Evolutionary conservation across 495 filamentous ascomycete species (phyloP).

Genomic region (Aspergillus ostianus): DNA sequence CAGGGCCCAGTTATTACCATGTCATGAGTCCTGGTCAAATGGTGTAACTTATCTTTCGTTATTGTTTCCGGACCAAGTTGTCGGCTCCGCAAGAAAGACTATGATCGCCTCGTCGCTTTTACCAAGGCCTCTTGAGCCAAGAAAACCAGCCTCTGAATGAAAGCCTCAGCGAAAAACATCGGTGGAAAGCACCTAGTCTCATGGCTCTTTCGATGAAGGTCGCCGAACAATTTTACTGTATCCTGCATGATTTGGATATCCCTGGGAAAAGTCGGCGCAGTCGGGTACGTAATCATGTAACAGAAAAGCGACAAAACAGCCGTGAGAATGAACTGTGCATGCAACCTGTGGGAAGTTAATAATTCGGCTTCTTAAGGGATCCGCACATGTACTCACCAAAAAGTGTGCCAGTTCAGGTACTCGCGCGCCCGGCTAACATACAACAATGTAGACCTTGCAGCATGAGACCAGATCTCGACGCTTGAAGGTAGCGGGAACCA

Average conservation of each 20-base stretch:
- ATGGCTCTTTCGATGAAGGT: constrained; percentile 1
- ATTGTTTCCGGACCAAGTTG: neutral
- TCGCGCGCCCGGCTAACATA: constrained; percentile 23
- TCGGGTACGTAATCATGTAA: constrained; percentile 19
- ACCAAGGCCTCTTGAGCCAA: constrained; percentile 1
- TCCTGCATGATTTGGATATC: constrained; percentile 23
- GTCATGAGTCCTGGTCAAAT: neutral
- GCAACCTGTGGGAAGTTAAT: constrained; percentile 17
- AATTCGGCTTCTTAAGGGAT: neutral
- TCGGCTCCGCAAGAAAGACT: too few relatives aligned
- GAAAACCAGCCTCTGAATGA: constrained; percentile 17
- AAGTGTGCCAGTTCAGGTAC: constrained; percentile 25
- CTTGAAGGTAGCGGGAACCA: constrained; percentile 20
- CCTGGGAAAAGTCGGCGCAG: constrained; percentile 12
- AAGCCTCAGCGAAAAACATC: constrained; percentile 19
- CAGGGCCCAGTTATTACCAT: neutral
- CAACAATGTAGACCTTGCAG: constrained; percentile 25
- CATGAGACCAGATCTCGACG: constrained; percentile 25
- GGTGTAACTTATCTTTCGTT: neutral
- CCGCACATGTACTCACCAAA: constrained; percentile 16
- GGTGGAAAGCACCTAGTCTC: constrained; percentile 20
- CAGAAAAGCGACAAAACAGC: constrained; percentile 24
- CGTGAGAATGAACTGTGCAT: constrained; percentile 26
- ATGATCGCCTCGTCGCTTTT: neutral
- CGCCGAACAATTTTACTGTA: constrained; percentile 11